Conservation (phyloP, 768 basidiomycete species). For the Tylopilus subfusipes region DNA sequence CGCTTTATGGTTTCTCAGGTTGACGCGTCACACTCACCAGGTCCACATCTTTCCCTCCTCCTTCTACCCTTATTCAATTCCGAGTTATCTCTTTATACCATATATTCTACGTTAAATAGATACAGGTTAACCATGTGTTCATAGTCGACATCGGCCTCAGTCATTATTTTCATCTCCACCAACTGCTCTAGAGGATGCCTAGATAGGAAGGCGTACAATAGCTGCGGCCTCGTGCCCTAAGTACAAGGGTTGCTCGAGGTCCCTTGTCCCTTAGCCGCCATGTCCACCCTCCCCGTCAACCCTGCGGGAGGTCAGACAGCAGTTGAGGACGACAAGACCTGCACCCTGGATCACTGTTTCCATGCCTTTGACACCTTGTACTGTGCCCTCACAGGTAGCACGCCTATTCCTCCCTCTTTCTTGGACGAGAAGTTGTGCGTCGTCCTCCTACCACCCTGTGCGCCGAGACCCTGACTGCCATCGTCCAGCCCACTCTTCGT, state of each 20-base stretch:
- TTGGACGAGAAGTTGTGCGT: slow-evolving; percentile 76
- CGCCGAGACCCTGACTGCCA: slow-evolving; percentile 4
- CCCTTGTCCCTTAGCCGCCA: slow-evolving; percentile 32
- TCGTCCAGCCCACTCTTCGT: slow-evolving; percentile 74
- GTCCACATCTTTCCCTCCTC: slow-evolving; percentile 10
- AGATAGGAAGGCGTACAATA: slow-evolving; percentile 27
- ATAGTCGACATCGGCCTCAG: slow-evolving; percentile 26
- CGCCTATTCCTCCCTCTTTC: slow-evolving; percentile 61
- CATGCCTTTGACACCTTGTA: slow-evolving; percentile 80
- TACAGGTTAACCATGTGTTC: slow-evolving; percentile 35
- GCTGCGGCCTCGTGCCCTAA: neutral
- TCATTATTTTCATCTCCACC: slow-evolving; percentile 1
- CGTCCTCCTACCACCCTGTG: slow-evolving; percentile 17
- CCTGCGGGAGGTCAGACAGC: slow-evolving; percentile 40
- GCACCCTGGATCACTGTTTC: slow-evolving; percentile 73
- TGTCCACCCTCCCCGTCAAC: slow-evolving; percentile 57
- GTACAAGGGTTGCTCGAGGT: slow-evolving; percentile 2
- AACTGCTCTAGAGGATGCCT: slow-evolving; percentile 11
- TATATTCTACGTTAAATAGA: slow-evolving; percentile 38
- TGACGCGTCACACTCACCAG: slow-evolving; percentile 20
- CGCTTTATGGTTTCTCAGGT: slow-evolving; percentile 19
- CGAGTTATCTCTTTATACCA: slow-evolving; percentile 41
- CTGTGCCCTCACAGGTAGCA: slow-evolving; percentile 57
- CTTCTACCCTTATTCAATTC: slow-evolving; percentile 31
- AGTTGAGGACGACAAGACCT: slow-evolving; percentile 46